Percentiles rank a stretch among this genome's conserved stretches.
These are phyloP conservation scores for Amaranthus hypochondriacus DNA, from an alignment of 148 eudicot genomes.

Conservation along the genomic window DNA sequence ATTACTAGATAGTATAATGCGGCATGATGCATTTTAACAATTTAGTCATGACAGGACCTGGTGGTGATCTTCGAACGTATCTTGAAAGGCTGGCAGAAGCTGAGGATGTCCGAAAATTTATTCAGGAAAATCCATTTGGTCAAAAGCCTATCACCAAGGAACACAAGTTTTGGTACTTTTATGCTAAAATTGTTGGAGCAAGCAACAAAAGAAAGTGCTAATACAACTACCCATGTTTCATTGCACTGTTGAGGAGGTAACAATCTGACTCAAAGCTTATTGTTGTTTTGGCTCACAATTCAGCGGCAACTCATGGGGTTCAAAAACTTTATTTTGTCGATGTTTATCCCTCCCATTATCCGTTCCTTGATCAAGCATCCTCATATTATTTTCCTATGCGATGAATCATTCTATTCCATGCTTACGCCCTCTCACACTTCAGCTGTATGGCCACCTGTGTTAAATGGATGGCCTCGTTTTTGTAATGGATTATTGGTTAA, in stretches of 20 bases:
- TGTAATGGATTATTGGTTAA: conserved; percentile 16
- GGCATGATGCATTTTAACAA: not conserved
- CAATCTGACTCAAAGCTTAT: conserved; percentile 1
- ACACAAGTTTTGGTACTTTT: conserved; percentile 46
- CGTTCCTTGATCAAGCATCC: conserved; percentile 1
- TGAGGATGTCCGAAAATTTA: conserved; percentile 54
- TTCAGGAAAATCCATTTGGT: conserved; percentile 64
- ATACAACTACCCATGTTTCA: not conserved
- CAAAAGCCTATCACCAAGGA: conserved; percentile 51
- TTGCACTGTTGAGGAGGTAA: conserved; percentile 7
- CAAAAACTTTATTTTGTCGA: not conserved
- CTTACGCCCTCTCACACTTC: not conserved
- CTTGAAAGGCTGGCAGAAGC: conserved; percentile 53
- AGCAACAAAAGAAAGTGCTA: not conserved
- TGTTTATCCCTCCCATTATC: not conserved
- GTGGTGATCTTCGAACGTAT: conserved; percentile 59
- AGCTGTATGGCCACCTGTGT: not conserved
- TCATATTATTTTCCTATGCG: not conserved
- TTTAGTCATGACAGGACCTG: conserved; percentile 41
- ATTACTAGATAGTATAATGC: not conserved
- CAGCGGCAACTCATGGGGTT: not conserved
- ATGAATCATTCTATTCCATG: no score
- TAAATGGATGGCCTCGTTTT: conserved; percentile 14
- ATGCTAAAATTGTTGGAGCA: conserved; percentile 38
- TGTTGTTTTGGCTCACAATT: conserved; percentile 5